A percentile compares a stretch with the other conserved stretches of the same genome.
phyloP scores from a whole-genome alignment of 1,139 yeast genomes.

The Oligophagozyma castellii region DNA sequence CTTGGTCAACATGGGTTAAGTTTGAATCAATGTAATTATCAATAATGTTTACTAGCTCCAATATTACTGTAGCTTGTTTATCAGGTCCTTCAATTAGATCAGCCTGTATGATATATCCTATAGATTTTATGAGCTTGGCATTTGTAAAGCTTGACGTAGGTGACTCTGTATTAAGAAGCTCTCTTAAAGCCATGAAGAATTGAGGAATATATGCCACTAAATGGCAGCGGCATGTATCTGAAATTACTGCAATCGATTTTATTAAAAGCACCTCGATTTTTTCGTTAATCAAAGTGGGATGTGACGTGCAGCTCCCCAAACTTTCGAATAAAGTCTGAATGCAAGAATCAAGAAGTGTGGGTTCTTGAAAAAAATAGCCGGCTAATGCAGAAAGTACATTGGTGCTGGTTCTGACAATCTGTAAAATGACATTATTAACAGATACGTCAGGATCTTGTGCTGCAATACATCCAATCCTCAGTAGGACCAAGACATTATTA shows the following conservation, averaged over 20 bases:
- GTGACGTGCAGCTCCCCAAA: constrained; percentile 21
- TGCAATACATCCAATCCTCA: constrained; percentile 15
- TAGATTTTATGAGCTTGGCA: constrained; percentile 46
- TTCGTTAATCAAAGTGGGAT: constrained; percentile 8
- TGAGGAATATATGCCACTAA: constrained; percentile 36
- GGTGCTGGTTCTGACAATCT: constrained; percentile 33
- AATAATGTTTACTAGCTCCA: constrained; percentile 19
- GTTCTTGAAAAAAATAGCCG: constrained; percentile 35
- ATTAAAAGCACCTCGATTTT: constrained; percentile 33
- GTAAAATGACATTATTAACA: constrained; percentile 11
- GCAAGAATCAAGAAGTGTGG: constrained; percentile 31
- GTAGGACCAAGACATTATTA: constrained; percentile 17
- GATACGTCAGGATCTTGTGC: constrained; percentile 5
- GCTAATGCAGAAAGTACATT: constrained; percentile 40
- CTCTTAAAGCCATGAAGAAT: constrained; percentile 38
- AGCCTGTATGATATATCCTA: constrained; percentile 43
- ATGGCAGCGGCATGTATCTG: constrained; percentile 44
- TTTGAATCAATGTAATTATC: constrained; percentile 12
- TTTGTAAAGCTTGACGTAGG: constrained; percentile 39
- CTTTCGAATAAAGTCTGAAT: constrained; percentile 35
- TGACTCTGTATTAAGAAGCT: constrained; percentile 34
- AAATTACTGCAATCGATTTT: constrained; percentile 44
- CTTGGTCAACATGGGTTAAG: constrained; percentile 8
- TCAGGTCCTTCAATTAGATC: constrained; percentile 33
- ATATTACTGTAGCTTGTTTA: constrained; percentile 26